Conservation (phyloP, 2,329 filamentous ascomycete species). For the Colletotrichum musicola region DNA sequence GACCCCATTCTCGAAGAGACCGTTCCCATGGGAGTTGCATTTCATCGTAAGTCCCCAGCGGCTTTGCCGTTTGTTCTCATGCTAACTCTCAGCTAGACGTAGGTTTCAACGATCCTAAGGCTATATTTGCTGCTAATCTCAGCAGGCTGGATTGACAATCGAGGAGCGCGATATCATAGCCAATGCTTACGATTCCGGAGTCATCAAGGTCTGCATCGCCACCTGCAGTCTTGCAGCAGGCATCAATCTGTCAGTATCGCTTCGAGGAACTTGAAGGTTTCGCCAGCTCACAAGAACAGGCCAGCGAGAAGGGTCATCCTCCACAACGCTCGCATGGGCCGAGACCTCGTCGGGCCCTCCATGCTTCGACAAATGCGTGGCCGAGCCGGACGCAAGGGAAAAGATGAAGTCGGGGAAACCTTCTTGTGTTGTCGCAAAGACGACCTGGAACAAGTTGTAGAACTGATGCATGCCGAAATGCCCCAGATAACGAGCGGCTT, state of each 20-base stretch:
- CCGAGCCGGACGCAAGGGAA: slow-evolving; percentile 81
- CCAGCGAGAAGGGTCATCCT: slow-evolving; percentile 80
- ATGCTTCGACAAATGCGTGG: slow-evolving; percentile 88
- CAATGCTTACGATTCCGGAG: slow-evolving; percentile 76
- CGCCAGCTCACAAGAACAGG: slow-evolving; percentile 44
- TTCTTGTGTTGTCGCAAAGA: slow-evolving; percentile 78
- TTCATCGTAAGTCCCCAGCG: slow-evolving; percentile 71
- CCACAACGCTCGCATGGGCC: slow-evolving; percentile 81
- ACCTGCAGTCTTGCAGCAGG: slow-evolving; percentile 86
- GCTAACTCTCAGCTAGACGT: slow-evolving; percentile 50
- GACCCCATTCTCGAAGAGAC: slow-evolving; percentile 76
- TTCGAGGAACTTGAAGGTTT: background rate
- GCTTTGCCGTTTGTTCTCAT: background rate
- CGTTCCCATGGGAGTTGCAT: slow-evolving; percentile 76
- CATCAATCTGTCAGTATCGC: slow-evolving; percentile 72
- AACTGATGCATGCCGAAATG: slow-evolving; percentile 79
- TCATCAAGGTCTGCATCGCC: slow-evolving; percentile 78
- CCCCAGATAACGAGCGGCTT: slow-evolving; percentile 78
- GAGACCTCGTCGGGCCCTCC: slow-evolving; percentile 80
- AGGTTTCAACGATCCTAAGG: slow-evolving; percentile 24
- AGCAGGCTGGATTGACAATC: slow-evolving; percentile 75
- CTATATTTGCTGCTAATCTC: slow-evolving; percentile 40
- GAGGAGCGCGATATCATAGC: slow-evolving; percentile 82
- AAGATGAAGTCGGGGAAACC: slow-evolving; percentile 82
- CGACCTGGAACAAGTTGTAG: slow-evolving; percentile 77